Evolutionary conservation across 371 early-diverging fungal genomes (phyloP), one percentile per base, ranked within the genome.

Genomic region (Funneliformis caledonium): DNA sequence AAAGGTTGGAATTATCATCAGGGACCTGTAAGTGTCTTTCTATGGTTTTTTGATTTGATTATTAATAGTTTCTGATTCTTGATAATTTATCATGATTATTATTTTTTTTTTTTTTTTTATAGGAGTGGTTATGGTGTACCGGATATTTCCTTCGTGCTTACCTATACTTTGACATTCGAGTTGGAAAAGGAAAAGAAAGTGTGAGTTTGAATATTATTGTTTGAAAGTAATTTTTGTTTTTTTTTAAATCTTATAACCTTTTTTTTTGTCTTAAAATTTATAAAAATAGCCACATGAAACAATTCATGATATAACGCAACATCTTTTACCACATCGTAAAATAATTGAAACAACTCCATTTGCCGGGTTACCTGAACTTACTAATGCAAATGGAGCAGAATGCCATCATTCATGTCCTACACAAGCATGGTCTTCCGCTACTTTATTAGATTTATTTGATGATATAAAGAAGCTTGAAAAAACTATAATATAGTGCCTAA

Each of bases 1-100:
- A 96, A 97, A 75, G 99, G 99, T 14, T 94, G 93, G 85, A 99
- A 99, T 83, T 99, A 99, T 83, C 98, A 99, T 82, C 96, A 98
- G 82, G 99, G 98, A 5, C 94, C 93, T 37, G 89, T 90, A 87
- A 77, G 88, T 81, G 26, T 6, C 45, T 26, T 16, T 64, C 26
- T 45, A 37, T n/a, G 3, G 16, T n/a, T 72, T 62, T 65, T 19
- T 56, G 14, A 19, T 65, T 19, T 56, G 14, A 19, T 37, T 37
- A 1, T 37, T 37, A 2, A 3, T 37, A 37, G 37, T 37, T 37
- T 37, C 3, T 37, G 3, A 37, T 37, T 26, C 26, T 26, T 26
- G 26, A 26, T 26, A 14, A 42, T 5, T 16, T 43, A 10, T 45
- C 4, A 45, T 43, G 11, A 12, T 45, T 22, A 43, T 45, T 31